Percentiles rank a stretch among this genome's conserved stretches.
Evolutionary conservation across 192 early-diverging fungal species (phyloP).

Genomic region (Cetraspora pellucida): DNA sequence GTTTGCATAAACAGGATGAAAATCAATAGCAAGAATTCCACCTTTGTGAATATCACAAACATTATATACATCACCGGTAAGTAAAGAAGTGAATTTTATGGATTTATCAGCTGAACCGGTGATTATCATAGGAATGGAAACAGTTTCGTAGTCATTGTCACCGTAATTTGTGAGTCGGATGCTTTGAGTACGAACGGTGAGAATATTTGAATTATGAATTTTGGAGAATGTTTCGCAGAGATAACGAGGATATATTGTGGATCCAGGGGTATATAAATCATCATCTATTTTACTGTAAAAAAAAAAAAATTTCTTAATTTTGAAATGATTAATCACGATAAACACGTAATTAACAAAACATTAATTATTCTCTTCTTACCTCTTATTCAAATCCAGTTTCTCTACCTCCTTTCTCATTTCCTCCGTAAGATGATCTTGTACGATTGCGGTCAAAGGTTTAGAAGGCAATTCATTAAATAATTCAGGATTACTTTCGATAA

Average conservation of each 20-base stretch:
- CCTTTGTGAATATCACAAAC: slow-evolving; percentile 57
- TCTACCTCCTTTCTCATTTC: neutral
- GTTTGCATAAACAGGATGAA: slow-evolving; percentile 58
- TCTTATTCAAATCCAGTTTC: slow-evolving; percentile 4
- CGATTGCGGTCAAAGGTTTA: neutral
- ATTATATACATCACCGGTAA: slow-evolving; percentile 41
- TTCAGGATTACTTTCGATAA: slow-evolving; percentile 2
- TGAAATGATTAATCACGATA: neutral
- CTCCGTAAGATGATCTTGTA: slow-evolving; percentile 21
- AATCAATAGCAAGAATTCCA: slow-evolving; percentile 62
- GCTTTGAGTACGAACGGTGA: slow-evolving; percentile 46
- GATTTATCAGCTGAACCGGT: slow-evolving; percentile 66
- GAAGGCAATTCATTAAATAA: neutral
- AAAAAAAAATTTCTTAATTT: neutral
- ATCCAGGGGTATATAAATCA: slow-evolving; percentile 44
- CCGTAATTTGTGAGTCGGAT: slow-evolving; percentile 36
- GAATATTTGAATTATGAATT: slow-evolving; percentile 63
- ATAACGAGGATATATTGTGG: slow-evolving; percentile 44
- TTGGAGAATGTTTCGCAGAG: slow-evolving; percentile 39
- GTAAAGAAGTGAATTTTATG: slow-evolving; percentile 53
- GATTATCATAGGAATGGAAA: slow-evolving; percentile 42
- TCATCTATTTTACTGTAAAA: slow-evolving; percentile 36
- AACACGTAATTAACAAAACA: neutral
- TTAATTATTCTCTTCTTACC: slow-evolving; percentile 4
- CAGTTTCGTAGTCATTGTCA: slow-evolving; percentile 34